Percentiles rank a stretch among this genome's conserved stretches.
phyloP scores from a whole-genome alignment of 208 protist species.

The Trypanosomatidae sp. region DNA sequence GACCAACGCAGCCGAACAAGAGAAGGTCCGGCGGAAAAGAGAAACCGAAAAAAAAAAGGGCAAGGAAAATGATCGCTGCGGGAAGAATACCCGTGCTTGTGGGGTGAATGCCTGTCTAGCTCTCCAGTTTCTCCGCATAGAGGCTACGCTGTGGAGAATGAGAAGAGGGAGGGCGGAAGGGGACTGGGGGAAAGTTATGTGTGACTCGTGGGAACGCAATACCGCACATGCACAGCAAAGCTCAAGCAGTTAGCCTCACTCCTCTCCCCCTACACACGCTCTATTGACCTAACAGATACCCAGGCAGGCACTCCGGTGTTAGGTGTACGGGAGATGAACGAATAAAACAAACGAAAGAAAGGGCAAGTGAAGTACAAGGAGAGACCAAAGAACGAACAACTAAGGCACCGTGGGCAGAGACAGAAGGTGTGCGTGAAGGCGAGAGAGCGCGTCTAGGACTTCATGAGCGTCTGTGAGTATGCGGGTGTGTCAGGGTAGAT shows the following conservation, averaged over 20 bases:
- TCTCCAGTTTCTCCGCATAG: neutral
- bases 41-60: neutral
- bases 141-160: neutral
- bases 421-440: neutral
- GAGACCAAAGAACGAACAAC: neutral
- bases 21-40: neutral
- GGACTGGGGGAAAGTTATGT: neutral
- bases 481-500: neutral
- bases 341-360: conserved; percentile 3
- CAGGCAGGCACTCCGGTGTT: no score
- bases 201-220: neutral
- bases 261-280: no score
- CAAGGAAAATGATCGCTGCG: neutral
- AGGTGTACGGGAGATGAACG: neutral
- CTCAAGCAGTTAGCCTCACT: no score
- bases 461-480: neutral
- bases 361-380: neutral
- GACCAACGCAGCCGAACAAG: neutral
- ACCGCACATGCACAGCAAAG: neutral
- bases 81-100: neutral
- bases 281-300: no score
- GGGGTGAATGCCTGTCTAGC: neutral
- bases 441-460: neutral
- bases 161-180: neutral
- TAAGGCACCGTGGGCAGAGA: neutral